Conservation (phyloP, 2,329 filamentous ascomycete species). For the Scedosporium dehoogii region DNA sequence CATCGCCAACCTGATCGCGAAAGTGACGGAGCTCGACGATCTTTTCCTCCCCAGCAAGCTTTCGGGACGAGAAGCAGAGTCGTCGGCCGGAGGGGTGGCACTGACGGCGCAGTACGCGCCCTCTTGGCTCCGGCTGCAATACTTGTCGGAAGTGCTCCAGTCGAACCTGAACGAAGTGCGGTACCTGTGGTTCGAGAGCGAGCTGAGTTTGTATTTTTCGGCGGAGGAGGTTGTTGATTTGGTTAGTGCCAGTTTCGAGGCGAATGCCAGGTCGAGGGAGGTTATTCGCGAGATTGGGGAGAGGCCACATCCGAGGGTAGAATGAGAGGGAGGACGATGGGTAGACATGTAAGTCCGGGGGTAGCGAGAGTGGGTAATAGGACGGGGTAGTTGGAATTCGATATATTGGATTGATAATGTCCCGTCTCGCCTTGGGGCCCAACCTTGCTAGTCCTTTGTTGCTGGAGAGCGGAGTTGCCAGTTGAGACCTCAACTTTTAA, state of each 20-base stretch:
- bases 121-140: conserved; percentile 55
- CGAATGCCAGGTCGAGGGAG: conserved; percentile 48
- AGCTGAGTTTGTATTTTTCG: conserved; percentile 54
- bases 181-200: conserved; percentile 56
- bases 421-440: too few species aligned
- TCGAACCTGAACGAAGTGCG: conserved; percentile 55
- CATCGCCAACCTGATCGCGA: conserved; percentile 48
- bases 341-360: too few species aligned
- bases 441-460: too few species aligned
- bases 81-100: conserved; percentile 31
- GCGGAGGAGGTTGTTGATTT: conserved; percentile 52
- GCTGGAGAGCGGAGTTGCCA: too few species aligned
- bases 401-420: too few species aligned
- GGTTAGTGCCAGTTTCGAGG: conserved; percentile 54
- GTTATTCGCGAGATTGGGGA: conserved; percentile 47
- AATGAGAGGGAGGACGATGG: not conserved
- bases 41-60: conserved; percentile 43
- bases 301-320: conserved; percentile 31
- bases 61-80: conserved; percentile 13
- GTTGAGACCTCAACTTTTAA: too few species aligned
- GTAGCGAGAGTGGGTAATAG: too few species aligned
- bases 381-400: too few species aligned
- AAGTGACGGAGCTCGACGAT: conserved; percentile 48
- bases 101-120: conserved; percentile 50
- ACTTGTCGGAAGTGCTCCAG: conserved; percentile 54